Conservation (phyloP, 495 filamentous ascomycete genomes). For the Bacidia rubella region DNA sequence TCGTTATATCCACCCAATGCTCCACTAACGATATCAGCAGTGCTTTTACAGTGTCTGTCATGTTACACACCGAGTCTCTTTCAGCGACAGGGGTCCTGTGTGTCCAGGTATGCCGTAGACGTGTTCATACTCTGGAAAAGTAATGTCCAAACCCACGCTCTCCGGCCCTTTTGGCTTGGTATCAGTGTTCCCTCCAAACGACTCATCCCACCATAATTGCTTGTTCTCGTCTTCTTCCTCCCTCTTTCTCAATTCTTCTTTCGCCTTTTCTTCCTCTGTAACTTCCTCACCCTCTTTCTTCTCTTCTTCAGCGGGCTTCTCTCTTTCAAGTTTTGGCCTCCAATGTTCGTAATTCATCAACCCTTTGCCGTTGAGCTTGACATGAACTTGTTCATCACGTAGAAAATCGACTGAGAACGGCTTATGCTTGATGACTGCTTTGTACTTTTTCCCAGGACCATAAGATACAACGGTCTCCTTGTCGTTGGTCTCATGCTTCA, state of each 20-base stretch:
- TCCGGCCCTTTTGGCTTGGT: conserved; percentile 83
- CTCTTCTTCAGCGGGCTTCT: conserved; percentile 39
- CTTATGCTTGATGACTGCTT: conserved; percentile 66
- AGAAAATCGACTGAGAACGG: conserved; percentile 81
- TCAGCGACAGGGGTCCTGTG: conserved; percentile 73
- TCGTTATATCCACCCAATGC: conserved; percentile 73
- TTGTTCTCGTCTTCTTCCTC: conserved; percentile 46
- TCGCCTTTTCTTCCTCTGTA: conserved; percentile 27
- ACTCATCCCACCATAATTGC: conserved; percentile 94
- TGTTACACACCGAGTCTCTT: conserved; percentile 58
- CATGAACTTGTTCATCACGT: conserved; percentile 65
- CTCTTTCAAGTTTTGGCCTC: conserved; percentile 71
- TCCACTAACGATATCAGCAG: conserved; percentile 46
- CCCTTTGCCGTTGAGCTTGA: conserved; percentile 77
- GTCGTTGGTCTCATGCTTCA: conserved; percentile 41
- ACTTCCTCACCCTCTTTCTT: conserved; percentile 29
- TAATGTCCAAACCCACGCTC: conserved; percentile 79
- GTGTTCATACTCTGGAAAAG: conserved; percentile 80
- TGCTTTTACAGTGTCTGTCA: no score
- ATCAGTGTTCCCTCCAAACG: conserved; percentile 87
- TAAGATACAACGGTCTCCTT: conserved; percentile 66
- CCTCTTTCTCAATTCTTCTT: conserved; percentile 29
- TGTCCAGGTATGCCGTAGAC: conserved; percentile 95
- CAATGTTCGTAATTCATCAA: conserved; percentile 90
- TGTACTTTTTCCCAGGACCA: conserved; percentile 59